Base-by-base conservation (phyloP, 306 rosid genomes). In the Crataegus laevigata region DNA sequence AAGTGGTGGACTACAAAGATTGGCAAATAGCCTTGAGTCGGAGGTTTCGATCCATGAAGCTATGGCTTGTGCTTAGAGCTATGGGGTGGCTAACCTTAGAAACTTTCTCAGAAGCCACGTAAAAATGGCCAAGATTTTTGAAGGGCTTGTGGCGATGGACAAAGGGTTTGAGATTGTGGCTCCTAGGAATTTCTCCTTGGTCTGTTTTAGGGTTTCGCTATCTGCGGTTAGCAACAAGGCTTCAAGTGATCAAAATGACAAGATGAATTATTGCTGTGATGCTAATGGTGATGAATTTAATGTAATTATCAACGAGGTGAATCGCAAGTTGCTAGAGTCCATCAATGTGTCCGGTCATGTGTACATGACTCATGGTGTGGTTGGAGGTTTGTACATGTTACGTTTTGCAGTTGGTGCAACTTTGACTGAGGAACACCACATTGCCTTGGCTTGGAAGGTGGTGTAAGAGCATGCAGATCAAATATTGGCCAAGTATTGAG, bases 371-470 rank as follows among this genome's bases (percentile, higher is more conserved):
- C 92, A 84, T 66, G 60, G 81, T 1, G 61, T 75, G 19, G 80
- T 86, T 29, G 88, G 58, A 18, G 87, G 82, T 8, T 60, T 74
- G 45, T 86, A 68, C 43, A 57, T 80, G 28, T 52, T 86, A 9
- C 57, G 90, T 25, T 86, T 76, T 63, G 87, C 87, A 0, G 72
- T 86, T 8, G 92, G 90, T 24, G 79, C 79, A 1, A 84, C 90
- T 3, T 62, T 86, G 29, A 82, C 88, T 1, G 81, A 86, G 68
- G 90, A 88, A 32, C 52, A 52, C 1, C 92, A 82, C 67, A 77
- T 88, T 34, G 38, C 67, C 13, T 63, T 29, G 74, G 81, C 88
- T 0, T 88, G 88, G 86, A 85, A 83, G 34, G 66, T 75, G 80
- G 87, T 88, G 34, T 81, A 84, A 38, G 72, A 82, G 21, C 80